Percentiles rank a stretch among this genome's conserved stretches.
phyloP scores from a whole-genome alignment of 2,329 filamentous ascomycete species.

The Aureobasidium namibiae region DNA sequence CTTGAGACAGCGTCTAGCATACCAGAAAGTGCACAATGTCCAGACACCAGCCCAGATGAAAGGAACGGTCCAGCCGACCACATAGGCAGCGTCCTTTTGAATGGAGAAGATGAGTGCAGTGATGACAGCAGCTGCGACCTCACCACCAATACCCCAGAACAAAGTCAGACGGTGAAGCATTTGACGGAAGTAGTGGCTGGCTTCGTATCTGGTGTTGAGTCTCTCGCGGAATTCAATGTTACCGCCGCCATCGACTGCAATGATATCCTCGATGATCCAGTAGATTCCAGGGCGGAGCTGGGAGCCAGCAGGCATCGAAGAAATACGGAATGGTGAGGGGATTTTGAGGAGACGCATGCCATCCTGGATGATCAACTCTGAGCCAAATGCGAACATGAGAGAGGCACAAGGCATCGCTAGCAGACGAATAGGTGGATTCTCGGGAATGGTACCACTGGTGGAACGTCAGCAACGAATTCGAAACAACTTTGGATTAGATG shows the following conservation, averaged over 20 bases:
- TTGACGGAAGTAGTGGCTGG: slow-evolving; percentile 44
- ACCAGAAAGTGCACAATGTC: slow-evolving; percentile 37
- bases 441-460: slow-evolving; percentile 36
- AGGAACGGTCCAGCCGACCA: slow-evolving; percentile 42
- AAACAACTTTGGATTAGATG: background rate
- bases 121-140: slow-evolving; percentile 32
- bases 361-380: slow-evolving; percentile 44
- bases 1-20: slow-evolving; percentile 32
- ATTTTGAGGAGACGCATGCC: slow-evolving; percentile 36
- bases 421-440: slow-evolving; percentile 43
- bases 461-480: slow-evolving; percentile 15
- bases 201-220: slow-evolving; percentile 45
- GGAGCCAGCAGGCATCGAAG: slow-evolving; percentile 42
- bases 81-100: slow-evolving; percentile 38
- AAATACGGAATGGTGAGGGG: slow-evolving; percentile 43
- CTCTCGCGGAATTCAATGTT: slow-evolving; percentile 45
- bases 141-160: slow-evolving; percentile 44
- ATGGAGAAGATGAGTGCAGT: slow-evolving; percentile 42
- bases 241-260: slow-evolving; percentile 45
- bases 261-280: slow-evolving; percentile 46
- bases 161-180: slow-evolving; percentile 45
- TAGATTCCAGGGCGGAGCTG: slow-evolving; percentile 47
- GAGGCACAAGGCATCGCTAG: slow-evolving; percentile 45
- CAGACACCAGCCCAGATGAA: slow-evolving; percentile 44
- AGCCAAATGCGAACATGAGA: slow-evolving; percentile 45